Conservation (phyloP, 768 basidiomycete genomes). For the Pisolithus tinctorius region DNA sequence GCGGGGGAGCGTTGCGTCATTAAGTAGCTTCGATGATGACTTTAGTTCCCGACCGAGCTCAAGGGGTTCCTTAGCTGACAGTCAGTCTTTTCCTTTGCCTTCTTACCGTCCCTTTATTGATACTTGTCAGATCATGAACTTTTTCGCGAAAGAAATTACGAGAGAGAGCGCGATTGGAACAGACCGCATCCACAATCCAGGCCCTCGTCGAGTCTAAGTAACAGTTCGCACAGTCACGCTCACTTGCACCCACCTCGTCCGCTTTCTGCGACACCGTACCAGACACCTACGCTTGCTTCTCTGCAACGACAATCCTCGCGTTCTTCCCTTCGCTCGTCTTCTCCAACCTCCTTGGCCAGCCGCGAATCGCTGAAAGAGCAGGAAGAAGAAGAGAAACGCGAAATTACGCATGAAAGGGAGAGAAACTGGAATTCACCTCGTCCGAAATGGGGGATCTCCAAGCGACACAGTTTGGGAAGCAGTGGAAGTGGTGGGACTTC, state of each 20-base stretch:
- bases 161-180: constrained; percentile 54
- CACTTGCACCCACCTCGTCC: constrained; percentile 35
- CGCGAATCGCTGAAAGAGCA: constrained; percentile 29
- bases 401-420: constrained; percentile 46
- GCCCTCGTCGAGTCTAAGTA: constrained; percentile 38
- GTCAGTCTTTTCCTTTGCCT: constrained; percentile 29
- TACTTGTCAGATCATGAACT: constrained; percentile 36
- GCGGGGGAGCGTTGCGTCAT: constrained; percentile 35
- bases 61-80: constrained; percentile 42
- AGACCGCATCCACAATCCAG: constrained; percentile 34
- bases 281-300: constrained; percentile 24
- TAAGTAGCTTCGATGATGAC: constrained; percentile 36
- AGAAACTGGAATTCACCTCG: constrained; percentile 68
- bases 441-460: constrained; percentile 42
- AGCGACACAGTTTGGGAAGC: constrained; percentile 8
- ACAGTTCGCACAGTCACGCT: constrained; percentile 30
- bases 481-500: constrained; percentile 6
- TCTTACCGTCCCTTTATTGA: not conserved
- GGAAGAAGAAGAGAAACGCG: constrained; percentile 25
- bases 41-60: constrained; percentile 40
- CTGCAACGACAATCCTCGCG: constrained; percentile 30
- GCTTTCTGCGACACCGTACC: constrained; percentile 32
- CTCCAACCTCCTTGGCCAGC: constrained; percentile 33
- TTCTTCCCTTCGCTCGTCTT: constrained; percentile 32
- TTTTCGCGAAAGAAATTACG: constrained; percentile 37